phyloP scores from a whole-genome alignment of 495 filamentous ascomycete genomes.

The Penicillium parvum region DNA sequence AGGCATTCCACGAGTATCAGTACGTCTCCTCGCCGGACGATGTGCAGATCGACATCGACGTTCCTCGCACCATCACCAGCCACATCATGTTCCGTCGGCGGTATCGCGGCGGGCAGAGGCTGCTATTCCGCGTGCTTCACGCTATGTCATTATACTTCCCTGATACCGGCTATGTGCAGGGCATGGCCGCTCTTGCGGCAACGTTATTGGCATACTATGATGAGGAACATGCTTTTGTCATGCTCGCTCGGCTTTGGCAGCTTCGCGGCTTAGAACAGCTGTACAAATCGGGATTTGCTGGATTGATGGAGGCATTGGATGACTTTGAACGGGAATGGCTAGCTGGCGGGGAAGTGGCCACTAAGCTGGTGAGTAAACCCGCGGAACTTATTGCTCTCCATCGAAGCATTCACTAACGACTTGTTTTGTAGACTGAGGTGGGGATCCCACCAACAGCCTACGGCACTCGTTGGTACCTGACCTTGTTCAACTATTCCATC shows the following conservation, averaged over 20 bases:
- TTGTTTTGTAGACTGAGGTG: constrained; percentile 58
- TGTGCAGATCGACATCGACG: constrained; percentile 95
- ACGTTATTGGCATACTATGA: constrained; percentile 96
- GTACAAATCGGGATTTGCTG: constrained; percentile 78
- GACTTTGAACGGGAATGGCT: constrained; percentile 91
- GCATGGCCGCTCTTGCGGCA: constrained; percentile 91
- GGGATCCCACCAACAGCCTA: constrained; percentile 84
- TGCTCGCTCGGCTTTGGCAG: constrained; percentile 90
- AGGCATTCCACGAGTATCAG: constrained; percentile 64
- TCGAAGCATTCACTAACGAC: constrained; percentile 10
- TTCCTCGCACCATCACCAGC: constrained; percentile 88
- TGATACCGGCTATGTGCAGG: constrained; percentile 92
- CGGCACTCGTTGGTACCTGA: constrained; percentile 95
- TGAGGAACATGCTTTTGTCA: constrained; percentile 89
- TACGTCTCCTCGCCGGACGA: constrained; percentile 78
- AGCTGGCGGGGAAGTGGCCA: constrained; percentile 64
- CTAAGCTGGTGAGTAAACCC: constrained; percentile 64
- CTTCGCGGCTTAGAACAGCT: constrained; percentile 79
- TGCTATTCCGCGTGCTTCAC: constrained; percentile 91
- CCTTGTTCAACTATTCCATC: constrained; percentile 95
- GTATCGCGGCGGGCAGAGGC: constrained; percentile 85
- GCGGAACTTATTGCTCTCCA: neutral
- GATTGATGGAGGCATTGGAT: constrained; percentile 79
- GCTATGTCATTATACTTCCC: constrained; percentile 88
- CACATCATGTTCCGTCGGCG: constrained; percentile 97